These are phyloP conservation scores for Fraxinus greggii DNA, from an alignment of 305 asterid species.

Conservation along the genomic window DNA sequence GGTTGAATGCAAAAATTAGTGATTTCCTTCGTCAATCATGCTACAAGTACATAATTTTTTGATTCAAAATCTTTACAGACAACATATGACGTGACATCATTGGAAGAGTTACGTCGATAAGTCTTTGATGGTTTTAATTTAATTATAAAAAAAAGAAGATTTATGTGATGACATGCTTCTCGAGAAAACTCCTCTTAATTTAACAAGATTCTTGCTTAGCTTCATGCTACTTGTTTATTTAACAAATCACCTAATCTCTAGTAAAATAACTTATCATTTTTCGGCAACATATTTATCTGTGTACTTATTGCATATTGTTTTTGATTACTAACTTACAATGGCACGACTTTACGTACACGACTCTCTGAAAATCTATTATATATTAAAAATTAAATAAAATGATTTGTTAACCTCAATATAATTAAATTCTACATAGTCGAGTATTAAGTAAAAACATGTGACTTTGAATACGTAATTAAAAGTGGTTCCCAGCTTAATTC, in stretches of 20 bases:
- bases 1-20: constrained; percentile 42
- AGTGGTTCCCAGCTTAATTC: constrained; percentile 27
- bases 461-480: not conserved
- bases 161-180: too few species aligned
- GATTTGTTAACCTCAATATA: too few species aligned
- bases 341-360: not conserved
- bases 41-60: too few species aligned
- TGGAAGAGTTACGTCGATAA: not conserved
- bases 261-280: too few species aligned
- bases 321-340: not conserved
- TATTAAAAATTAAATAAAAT: too few species aligned
- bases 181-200: not conserved
- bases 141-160: not conserved
- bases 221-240: not conserved
- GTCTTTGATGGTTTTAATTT: not conserved
- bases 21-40: not conserved
- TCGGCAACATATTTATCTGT: not conserved
- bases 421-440: too few species aligned
- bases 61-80: too few species aligned
- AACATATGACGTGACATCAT: too few species aligned
- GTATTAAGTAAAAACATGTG: too few species aligned
- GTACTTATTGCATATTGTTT: not conserved
- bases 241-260: not conserved
- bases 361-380: too few species aligned
- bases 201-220: not conserved